phyloP scores from a whole-genome alignment of 2,329 filamentous ascomycete species.

The Xylariaceae sp. region DNA sequence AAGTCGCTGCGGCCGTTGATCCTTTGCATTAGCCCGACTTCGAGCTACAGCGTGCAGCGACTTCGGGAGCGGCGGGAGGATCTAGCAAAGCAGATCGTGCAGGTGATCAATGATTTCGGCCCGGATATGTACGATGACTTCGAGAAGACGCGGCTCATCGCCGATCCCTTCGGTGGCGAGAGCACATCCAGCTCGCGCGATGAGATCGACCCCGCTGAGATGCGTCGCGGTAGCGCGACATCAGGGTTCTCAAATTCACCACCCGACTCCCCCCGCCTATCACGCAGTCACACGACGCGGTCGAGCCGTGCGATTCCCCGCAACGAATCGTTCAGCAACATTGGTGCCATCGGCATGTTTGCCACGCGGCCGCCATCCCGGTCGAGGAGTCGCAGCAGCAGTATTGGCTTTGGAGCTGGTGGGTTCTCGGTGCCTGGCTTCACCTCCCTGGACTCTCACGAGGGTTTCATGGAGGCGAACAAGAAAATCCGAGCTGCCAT shows the following conservation, averaged over 20 bases:
- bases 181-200: conserved; percentile 26
- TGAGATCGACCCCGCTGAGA: conserved; percentile 30
- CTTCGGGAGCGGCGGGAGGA: conserved; percentile 67
- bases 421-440: conserved; percentile 66
- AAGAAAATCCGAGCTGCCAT: conserved; percentile 81
- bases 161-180: conserved; percentile 43
- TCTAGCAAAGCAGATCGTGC: conserved; percentile 76
- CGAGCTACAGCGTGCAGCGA: conserved; percentile 75
- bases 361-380: conserved; percentile 81
- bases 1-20: conserved; percentile 88
- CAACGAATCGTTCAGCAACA: conserved; percentile 91
- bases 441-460: conserved; percentile 60
- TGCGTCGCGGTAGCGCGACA: conserved; percentile 16
- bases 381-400: conserved; percentile 59
- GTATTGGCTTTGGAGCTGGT: conserved; percentile 51
- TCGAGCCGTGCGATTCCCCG: conserved; percentile 59
- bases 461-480: conserved; percentile 75
- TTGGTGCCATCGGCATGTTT: conserved; percentile 83
- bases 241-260: conserved; percentile 26
- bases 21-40: conserved; percentile 77
- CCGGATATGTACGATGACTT: conserved; percentile 98
- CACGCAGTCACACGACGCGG: conserved; percentile 47
- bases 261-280: conserved; percentile 30
- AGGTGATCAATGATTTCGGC: conserved; percentile 89
- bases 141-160: conserved; percentile 66